phyloP scores from a whole-genome alignment of 495 filamentous ascomycete genomes.

The Rhizodiscina lignyota region DNA sequence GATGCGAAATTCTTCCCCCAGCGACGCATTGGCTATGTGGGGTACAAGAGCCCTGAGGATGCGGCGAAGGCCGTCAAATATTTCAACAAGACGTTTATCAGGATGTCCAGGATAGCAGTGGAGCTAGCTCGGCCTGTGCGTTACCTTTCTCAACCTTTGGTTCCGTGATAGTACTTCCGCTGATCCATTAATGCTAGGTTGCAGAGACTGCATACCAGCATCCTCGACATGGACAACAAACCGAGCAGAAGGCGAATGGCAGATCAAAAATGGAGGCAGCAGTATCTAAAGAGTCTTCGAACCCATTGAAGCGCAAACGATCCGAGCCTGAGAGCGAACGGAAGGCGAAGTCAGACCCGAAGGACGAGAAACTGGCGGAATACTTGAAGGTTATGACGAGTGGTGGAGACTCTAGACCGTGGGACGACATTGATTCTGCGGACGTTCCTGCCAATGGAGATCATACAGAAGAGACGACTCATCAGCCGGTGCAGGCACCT shows the following conservation, averaged over 20 bases:
- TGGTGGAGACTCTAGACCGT: conserved; percentile 47
- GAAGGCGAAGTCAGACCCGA: conserved; percentile 19
- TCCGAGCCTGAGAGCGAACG: background rate
- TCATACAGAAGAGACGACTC: conserved; percentile 2
- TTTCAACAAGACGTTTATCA: conserved; percentile 87
- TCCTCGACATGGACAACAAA: too few species aligned
- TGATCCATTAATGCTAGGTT: conserved; percentile 7
- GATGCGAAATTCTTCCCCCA: conserved; percentile 80
- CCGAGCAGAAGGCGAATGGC: too few species aligned
- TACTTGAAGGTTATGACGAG: conserved; percentile 71
- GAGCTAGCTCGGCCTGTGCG: conserved; percentile 83
- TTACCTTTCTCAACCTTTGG: too few species aligned
- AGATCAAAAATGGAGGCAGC: too few species aligned
- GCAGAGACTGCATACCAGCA: conserved; percentile 4
- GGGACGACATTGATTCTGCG: too few species aligned
- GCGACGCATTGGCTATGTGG: conserved; percentile 88
- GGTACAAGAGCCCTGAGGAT: conserved; percentile 69
- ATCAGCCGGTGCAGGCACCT: conserved; percentile 15
- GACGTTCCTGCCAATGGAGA: conserved; percentile 16
- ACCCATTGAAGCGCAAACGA: conserved; percentile 38
- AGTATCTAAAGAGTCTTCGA: conserved; percentile 2
- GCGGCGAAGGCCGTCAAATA: conserved; percentile 74
- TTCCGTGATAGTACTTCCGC: conserved; percentile 2
- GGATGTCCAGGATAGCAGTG: conserved; percentile 88
- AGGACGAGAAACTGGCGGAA: conserved; percentile 69